Evolutionary conservation across 1,284 basidiomycete genomes (phyloP).

Genomic region (Cutaneotrichosporon cutaneum): DNA sequence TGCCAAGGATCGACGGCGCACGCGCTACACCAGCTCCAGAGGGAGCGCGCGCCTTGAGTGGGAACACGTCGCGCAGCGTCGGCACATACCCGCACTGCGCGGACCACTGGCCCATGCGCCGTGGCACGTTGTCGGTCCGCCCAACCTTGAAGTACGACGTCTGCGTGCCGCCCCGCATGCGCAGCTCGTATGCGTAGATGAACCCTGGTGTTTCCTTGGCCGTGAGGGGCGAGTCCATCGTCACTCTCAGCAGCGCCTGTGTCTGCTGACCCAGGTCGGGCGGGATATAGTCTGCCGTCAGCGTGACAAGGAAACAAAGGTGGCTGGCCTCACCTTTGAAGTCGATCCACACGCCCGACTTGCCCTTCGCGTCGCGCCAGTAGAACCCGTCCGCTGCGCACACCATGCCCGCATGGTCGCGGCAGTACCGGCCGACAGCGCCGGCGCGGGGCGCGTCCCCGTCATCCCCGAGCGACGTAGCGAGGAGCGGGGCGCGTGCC

Average conservation of each 20-base stretch:
- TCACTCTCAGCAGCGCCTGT: conserved; percentile 47
- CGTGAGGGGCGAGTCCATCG: conserved; percentile 50
- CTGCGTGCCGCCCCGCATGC: conserved; percentile 35
- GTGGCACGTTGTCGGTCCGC: conserved; percentile 51
- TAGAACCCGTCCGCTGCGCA: conserved; percentile 49
- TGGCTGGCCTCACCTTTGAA: conserved; percentile 36
- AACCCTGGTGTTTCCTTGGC: conserved; percentile 48
- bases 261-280: conserved; percentile 48
- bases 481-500: conserved; percentile 36
- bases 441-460: conserved; percentile 18
- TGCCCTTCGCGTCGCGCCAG: conserved; percentile 29
- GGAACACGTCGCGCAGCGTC: conserved; percentile 50
- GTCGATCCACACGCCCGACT: conserved; percentile 39
- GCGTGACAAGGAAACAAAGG: not conserved
- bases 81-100: conserved; percentile 48
- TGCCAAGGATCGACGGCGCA: conserved; percentile 17
- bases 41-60: conserved; percentile 22
- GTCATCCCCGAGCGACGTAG: conserved; percentile 21
- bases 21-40: conserved; percentile 1
- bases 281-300: conserved; percentile 41
- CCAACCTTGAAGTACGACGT: conserved; percentile 51
- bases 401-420: conserved; percentile 50
- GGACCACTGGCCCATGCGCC: conserved; percentile 51
- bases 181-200: conserved; percentile 51
- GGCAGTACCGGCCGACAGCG: conserved; percentile 45